phyloP scores from a whole-genome alignment of 2,329 filamentous ascomycete genomes.

The Pseudogymnoascus sp. region DNA sequence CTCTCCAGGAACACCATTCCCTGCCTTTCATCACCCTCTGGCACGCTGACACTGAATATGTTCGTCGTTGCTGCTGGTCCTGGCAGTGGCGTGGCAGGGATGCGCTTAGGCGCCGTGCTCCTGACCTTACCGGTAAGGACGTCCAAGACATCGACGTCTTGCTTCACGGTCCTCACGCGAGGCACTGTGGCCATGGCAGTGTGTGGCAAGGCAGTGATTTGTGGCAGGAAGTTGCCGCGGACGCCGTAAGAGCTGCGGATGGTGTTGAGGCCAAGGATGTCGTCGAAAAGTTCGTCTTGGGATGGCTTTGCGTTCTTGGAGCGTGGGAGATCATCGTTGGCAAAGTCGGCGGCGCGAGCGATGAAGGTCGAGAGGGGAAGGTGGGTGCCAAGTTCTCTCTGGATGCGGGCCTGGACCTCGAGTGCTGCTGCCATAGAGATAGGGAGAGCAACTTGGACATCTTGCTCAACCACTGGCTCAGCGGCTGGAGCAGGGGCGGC shows the following conservation, averaged over 20 bases:
- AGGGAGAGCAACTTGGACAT: slow-evolving; percentile 59
- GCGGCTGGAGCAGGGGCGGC: slow-evolving; percentile 33
- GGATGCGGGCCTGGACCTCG: slow-evolving; percentile 72
- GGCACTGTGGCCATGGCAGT: slow-evolving; percentile 31
- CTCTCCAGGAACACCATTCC: slow-evolving; percentile 77
- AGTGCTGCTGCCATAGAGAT: slow-evolving; percentile 74
- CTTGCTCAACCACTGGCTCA: slow-evolving; percentile 34
- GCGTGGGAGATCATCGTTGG: slow-evolving; percentile 77
- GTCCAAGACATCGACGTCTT: slow-evolving; percentile 73
- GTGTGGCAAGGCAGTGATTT: slow-evolving; percentile 55
- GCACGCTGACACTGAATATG: slow-evolving; percentile 74
- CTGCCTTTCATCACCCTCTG: slow-evolving; percentile 71
- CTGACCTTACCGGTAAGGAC: slow-evolving; percentile 53
- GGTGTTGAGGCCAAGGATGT: slow-evolving; percentile 66
- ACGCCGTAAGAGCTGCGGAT: slow-evolving; percentile 43
- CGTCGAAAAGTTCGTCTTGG: slow-evolving; percentile 79
- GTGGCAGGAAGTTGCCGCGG: slow-evolving; percentile 62
- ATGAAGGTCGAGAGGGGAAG: slow-evolving; percentile 84
- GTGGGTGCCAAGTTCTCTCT: slow-evolving; percentile 68
- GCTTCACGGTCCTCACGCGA: slow-evolving; percentile 22
- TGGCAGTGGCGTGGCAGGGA: slow-evolving; percentile 32
- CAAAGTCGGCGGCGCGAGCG: slow-evolving; percentile 72
- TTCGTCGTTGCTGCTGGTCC: slow-evolving; percentile 55
- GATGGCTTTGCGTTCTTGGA: slow-evolving; percentile 58
- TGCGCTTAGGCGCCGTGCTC: slow-evolving; percentile 26